Evolutionary conservation across 2,329 filamentous ascomycete species (phyloP), one percentile per base, ranked within the genome.

Genomic region (Trichocomaceae sp.): DNA sequence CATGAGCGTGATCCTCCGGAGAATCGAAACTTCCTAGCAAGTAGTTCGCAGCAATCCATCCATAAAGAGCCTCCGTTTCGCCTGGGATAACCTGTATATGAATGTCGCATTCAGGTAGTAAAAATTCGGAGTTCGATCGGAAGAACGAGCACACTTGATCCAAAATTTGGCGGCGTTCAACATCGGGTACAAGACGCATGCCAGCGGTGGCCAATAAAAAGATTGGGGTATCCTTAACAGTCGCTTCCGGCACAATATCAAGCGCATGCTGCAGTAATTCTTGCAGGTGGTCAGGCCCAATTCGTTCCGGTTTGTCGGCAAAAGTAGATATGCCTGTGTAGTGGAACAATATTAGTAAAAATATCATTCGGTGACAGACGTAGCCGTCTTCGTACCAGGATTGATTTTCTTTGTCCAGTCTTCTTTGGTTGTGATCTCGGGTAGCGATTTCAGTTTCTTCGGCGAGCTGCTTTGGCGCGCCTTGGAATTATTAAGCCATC

Each of bases 1-100:
- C 90, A 69, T 96, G 90, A 52, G 83, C 76, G 64, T 96, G 88
- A 13, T 83, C 74, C 50, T 85, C 75, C 0, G 89, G 85, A 17
- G 81, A 77, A 68, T 97, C 88, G 64, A 99, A 97, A 3, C 90
- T 90, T 26, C 90, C 92, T 1, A 99, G 79, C 29, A 99, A 75
- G 66, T 99, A 99, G 67, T 99, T 99, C 52, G 92, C 88, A 7
- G 95, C 92, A 63, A 99, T 87, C 93, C 93, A 99, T 39, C 93
- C 93, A 64, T 97, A 99, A 29, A 99, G 72, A 2, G 91, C 93
- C 71, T 99, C 93, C 0, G 93, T 97, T 70, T 96, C 91, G 44
- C 93, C 93, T 0, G 90, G 84, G 59, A 99, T 99, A 31, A 97
- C 90, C 69, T 96, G 91, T 15, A 99, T 86, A 66, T 97, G 90